Evolutionary conservation across 768 basidiomycete genomes (phyloP), one percentile per base, ranked within the genome.

Genomic region (Obba rivulosa): DNA sequence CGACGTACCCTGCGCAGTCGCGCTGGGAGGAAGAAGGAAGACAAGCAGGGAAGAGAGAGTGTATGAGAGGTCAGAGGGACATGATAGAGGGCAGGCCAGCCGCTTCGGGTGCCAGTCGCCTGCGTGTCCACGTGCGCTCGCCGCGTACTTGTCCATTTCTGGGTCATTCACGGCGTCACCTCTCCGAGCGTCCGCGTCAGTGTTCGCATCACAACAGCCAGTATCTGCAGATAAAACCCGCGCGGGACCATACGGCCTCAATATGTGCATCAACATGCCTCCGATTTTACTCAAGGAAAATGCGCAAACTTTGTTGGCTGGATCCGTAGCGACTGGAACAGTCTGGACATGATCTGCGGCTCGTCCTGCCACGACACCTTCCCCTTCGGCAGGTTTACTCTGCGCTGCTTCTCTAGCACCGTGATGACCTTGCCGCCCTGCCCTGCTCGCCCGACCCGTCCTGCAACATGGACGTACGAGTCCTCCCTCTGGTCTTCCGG

Each of bases 391-490:
- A 22, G 49, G 41, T 60, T 62, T 46, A 59, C 66, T 34, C 59
- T 68, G 45, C 65, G 51, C 20, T 50, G 49, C 51, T 57, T 68
- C 41, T 77, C 74, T 31, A 89, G 62, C 34, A 88, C 69, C 22
- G 73, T 79, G 49, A 90, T 69, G 44, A 87, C 84, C 64, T 78
- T 83, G 14, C 87, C 87, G 18, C 63, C 66, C 37, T 76, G 64
- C 39, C 83, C 81, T 61, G 86, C 84, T 50, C 87, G 75, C 18
- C 87, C 85, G n/a, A 83, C 84, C 11, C 87, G 79, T 13, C 88
- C 87, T 4, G 83, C 80, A 36, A 82, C 66, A 57, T 90, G 87
- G 54, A 81, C 51, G 61, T 90, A 90, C 35, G 70, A 71, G 54
- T 85, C 83, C 34, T 78, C 75, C 10, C 67, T 65, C 55, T 64